Percentiles rank a stretch among this genome's conserved stretches.
Conservation (phyloP, 2,329 filamentous ascomycete genomes). For the Beauveria sp. region DNA sequence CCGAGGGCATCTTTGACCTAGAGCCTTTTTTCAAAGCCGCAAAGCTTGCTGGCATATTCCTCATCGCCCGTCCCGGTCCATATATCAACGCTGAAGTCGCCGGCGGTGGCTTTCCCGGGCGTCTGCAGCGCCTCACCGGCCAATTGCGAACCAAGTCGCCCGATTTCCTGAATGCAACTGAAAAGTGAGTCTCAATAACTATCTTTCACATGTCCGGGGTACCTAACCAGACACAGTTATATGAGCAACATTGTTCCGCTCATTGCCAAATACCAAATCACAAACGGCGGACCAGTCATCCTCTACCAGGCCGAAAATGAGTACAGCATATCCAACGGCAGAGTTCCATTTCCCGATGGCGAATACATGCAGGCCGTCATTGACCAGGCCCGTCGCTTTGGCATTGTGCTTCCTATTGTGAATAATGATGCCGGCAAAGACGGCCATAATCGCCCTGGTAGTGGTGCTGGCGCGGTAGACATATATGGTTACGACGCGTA, state of each 20-base stretch:
- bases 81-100: slow-evolving; percentile 65
- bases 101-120: slow-evolving; percentile 66
- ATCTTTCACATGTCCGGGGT: not conserved
- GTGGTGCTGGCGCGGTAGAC: slow-evolving; percentile 25
- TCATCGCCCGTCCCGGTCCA: slow-evolving; percentile 57
- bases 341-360: slow-evolving; percentile 49
- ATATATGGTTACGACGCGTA: slow-evolving; percentile 40
- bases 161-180: slow-evolving; percentile 52
- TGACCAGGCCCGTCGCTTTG: slow-evolving; percentile 53
- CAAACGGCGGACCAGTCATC: slow-evolving; percentile 65
- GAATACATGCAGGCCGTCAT: slow-evolving; percentile 61
- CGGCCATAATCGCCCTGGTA: slow-evolving; percentile 16
- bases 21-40: slow-evolving; percentile 66
- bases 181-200: slow-evolving; percentile 35
- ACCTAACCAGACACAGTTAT: slow-evolving; percentile 33
- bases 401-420: slow-evolving; percentile 62
- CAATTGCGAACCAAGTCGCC: slow-evolving; percentile 49
- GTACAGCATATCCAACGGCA: slow-evolving; percentile 28
- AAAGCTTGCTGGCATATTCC: slow-evolving; percentile 57
- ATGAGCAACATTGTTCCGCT: slow-evolving; percentile 48
- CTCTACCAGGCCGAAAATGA: slow-evolving; percentile 69
- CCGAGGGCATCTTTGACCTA: slow-evolving; percentile 59
- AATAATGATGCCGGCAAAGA: slow-evolving; percentile 54
- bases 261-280: slow-evolving; percentile 64
- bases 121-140: slow-evolving; percentile 56